Base-by-base conservation (phyloP, 441 rosid species). In the Populus tomentosa region DNA sequence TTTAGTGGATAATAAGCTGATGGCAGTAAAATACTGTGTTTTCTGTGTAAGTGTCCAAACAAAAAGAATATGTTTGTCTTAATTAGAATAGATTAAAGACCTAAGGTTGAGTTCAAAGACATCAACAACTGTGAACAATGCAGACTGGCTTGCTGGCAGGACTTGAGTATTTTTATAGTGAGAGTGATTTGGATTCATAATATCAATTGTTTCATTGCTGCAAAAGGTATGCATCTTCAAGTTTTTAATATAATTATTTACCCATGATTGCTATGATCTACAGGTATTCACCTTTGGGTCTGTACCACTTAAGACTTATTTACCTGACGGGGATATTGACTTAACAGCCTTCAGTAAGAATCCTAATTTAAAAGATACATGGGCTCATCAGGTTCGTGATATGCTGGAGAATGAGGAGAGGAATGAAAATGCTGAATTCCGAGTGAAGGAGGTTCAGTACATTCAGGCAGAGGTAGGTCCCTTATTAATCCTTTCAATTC, bases 251-350 rank as follows among this genome's bases (percentile, higher is more conserved):
- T 53, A 53, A 20, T 72, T 75, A n/a, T 73, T 71, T 30, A 69
- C 46, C 65, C 50, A 6, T 71, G 33, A 53, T 77, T 83, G 42
- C 69, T 76, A 7, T 72, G 78, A 72, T 42, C 50, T 76, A 13
- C 80, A 92, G 99, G 97, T 96, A 76, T 91, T 94, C 77, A 91
- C 92, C 73, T 96, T 94, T 84, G 99, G 99, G 77, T 96, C 99
- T 76, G 99, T 96, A 6, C 99, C 99, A 3, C 88, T 96, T 20
- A 96, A 96, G 88, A 96, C 99, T 40, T 96, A 96, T 83, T 83
- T 96, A 80, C 98, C 98, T 32, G 99, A 96, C 83, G 99, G 99
- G 53, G 99, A 96, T 85, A 94, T 96, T 21, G 99, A 96, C 83
- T 86, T 96, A 80, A 90, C 96, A 0, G 91, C 96, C 67, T 91